phyloP scores from a whole-genome alignment of 371 early-diverging fungal genomes.

The Mortierella sp. region DNA sequence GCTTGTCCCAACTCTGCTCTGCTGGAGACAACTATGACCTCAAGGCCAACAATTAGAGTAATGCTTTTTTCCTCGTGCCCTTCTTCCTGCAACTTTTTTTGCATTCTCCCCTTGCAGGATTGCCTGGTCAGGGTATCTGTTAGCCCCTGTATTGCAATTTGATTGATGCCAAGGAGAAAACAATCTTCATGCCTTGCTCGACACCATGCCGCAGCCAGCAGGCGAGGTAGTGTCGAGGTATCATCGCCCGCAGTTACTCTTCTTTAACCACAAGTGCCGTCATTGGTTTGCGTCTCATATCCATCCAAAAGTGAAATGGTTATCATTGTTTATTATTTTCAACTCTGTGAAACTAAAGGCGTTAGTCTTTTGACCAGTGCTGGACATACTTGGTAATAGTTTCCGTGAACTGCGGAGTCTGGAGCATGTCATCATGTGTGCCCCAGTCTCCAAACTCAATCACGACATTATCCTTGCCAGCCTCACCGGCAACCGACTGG shows the following conservation, averaged over 20 bases:
- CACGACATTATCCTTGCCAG: constrained; percentile 2
- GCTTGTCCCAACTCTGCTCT: not conserved
- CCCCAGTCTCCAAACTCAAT: constrained; percentile 67
- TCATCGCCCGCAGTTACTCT: too few species aligned
- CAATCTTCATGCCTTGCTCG: not conserved
- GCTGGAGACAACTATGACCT: not conserved
- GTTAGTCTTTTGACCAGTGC: constrained; percentile 8
- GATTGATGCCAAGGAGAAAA: not conserved
- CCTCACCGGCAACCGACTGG: constrained; percentile 26
- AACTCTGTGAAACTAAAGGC: too few species aligned
- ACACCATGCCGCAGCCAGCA: not conserved
- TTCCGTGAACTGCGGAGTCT: constrained; percentile 61
- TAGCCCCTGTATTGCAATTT: not conserved
- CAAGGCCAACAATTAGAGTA: not conserved
- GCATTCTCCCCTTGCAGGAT: not conserved
- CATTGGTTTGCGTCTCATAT: not conserved
- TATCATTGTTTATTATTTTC: not conserved
- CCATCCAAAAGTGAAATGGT: not conserved
- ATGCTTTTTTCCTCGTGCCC: not conserved
- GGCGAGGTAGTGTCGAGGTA: too few species aligned
- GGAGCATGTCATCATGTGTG: constrained; percentile 73
- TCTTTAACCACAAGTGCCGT: too few species aligned
- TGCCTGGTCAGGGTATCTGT: too few species aligned
- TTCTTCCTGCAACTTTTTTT: not conserved
- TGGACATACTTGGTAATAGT: constrained; percentile 58